Conservation (phyloP, 305 asterid species). For the Petunia hybrid region DNA sequence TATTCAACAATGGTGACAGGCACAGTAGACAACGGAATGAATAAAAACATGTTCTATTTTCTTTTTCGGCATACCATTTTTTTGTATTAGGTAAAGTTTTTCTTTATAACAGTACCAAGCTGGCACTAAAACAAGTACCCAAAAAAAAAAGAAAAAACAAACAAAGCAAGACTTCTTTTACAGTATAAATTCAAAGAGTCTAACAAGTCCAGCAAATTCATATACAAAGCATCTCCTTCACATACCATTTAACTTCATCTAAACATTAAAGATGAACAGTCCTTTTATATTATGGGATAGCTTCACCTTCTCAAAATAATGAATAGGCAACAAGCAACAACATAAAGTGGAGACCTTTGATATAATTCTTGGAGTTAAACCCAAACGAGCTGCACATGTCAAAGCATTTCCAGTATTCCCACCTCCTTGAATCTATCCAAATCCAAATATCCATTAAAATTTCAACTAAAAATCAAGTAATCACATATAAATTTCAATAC, state of each 20-base stretch:
- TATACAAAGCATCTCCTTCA: too few species aligned
- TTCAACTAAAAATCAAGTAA: background rate
- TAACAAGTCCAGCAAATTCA: too few species aligned
- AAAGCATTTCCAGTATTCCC: conserved; percentile 91
- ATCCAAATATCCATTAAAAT: background rate
- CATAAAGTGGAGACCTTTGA: conserved; percentile 63
- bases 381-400: conserved; percentile 89
- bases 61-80: background rate
- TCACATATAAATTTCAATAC: background rate
- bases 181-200: too few species aligned
- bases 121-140: too few species aligned
- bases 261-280: background rate
- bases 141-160: too few species aligned
- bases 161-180: too few species aligned
- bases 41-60: background rate
- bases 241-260: too few species aligned
- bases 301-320: background rate
- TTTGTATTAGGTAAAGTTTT: too few species aligned
- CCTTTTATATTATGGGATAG: background rate
- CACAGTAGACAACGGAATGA: background rate
- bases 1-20: too few species aligned
- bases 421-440: conserved; percentile 78
- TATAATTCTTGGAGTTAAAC: conserved; percentile 74
- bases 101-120: too few species aligned
- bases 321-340: too few species aligned